Evolutionary conservation across 1,139 yeast species (phyloP).

Genomic region (Kodamaea derodonti): DNA sequence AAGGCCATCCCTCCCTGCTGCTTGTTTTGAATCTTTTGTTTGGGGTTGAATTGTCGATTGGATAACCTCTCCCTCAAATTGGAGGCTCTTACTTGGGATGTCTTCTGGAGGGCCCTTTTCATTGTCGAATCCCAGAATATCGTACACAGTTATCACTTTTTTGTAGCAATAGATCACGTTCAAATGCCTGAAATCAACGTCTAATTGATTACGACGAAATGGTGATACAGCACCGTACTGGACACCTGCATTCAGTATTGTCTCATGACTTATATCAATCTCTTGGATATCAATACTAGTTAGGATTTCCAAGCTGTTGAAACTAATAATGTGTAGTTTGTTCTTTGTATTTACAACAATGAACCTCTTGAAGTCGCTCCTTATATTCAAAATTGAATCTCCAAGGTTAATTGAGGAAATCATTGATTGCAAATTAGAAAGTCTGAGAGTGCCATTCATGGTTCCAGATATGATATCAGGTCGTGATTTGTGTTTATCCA

Average conservation of each 20-base stretch:
- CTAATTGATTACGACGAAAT: slow-evolving; percentile 15
- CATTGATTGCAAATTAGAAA: slow-evolving; percentile 29
- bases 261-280: slow-evolving; percentile 8
- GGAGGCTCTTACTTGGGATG: neutral
- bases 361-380: slow-evolving; percentile 28
- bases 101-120: neutral
- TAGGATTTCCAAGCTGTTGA: slow-evolving; percentile 12
- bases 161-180: slow-evolving; percentile 31
- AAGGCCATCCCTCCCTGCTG: slow-evolving; percentile 56
- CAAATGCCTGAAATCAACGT: slow-evolving; percentile 54
- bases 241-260: slow-evolving; percentile 6
- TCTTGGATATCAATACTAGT: slow-evolving; percentile 13
- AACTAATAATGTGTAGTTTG: slow-evolving; percentile 21
- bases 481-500: slow-evolving; percentile 23
- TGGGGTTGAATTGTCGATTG: slow-evolving; percentile 3
- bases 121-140: slow-evolving; percentile 11
- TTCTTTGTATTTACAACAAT: slow-evolving; percentile 22
- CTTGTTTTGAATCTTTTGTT: neutral
- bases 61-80: slow-evolving; percentile 2
- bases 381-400: slow-evolving; percentile 21
- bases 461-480: slow-evolving; percentile 29
- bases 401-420: slow-evolving; percentile 13
- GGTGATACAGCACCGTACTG: slow-evolving; percentile 9
- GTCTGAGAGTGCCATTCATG: slow-evolving; percentile 20
- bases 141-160: slow-evolving; percentile 23